These are phyloP conservation scores for Polygonum maritimum DNA, from an alignment of 148 eudicot genomes.

Conservation along the genomic window DNA sequence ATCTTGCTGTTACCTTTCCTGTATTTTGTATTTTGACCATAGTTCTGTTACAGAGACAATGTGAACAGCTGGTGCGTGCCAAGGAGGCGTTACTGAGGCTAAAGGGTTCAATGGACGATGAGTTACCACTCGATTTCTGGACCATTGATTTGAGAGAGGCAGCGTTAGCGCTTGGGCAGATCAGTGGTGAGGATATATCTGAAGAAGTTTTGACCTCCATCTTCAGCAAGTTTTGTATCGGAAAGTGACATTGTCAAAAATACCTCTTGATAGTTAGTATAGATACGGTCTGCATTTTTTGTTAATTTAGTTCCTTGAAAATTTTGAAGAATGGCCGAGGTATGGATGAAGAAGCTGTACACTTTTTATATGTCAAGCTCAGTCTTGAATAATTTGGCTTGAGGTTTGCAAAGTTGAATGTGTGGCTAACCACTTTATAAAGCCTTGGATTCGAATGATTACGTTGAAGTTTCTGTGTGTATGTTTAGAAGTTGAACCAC, in stretches of 20 bases:
- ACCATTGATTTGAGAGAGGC: slow-evolving; percentile 90
- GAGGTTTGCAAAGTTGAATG: too few relatives aligned
- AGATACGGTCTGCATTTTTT: not conserved
- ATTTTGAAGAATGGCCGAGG: too few relatives aligned
- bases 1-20: not conserved
- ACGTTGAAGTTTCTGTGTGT: too few relatives aligned
- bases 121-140: slow-evolving; percentile 82
- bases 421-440: too few relatives aligned
- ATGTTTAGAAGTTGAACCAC: too few relatives aligned
- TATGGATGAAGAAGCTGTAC: too few relatives aligned
- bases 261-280: not conserved
- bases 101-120: slow-evolving; percentile 60
- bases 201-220: slow-evolving; percentile 82
- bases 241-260: slow-evolving; percentile 19
- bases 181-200: slow-evolving; percentile 80
- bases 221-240: slow-evolving; percentile 88
- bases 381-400: too few relatives aligned
- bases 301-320: not conserved
- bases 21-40: not conserved
- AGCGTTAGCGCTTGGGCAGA: slow-evolving; percentile 76
- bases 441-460: too few relatives aligned
- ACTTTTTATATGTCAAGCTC: too few relatives aligned
- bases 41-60: slow-evolving; percentile 58
- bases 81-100: slow-evolving; percentile 79
- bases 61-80: slow-evolving; percentile 79